phyloP scores from a whole-genome alignment of 139 green algal genomes.

The Chlorella sp. region DNA sequence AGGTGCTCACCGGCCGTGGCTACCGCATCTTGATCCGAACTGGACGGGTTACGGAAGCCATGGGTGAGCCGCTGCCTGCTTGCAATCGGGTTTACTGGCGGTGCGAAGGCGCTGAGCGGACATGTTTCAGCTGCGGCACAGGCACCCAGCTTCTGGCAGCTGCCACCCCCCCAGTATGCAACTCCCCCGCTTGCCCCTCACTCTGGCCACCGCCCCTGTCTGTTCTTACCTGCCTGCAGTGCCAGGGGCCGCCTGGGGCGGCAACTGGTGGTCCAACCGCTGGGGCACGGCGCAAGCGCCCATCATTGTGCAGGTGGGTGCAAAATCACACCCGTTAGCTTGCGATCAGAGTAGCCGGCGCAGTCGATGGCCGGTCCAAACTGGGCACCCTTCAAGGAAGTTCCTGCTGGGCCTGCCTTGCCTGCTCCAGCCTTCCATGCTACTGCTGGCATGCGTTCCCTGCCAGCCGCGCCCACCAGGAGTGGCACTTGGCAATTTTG shows the following conservation, averaged over 20 bases:
- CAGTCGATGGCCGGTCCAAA: too few relatives aligned
- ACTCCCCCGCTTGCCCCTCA: not conserved
- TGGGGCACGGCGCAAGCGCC: not conserved
- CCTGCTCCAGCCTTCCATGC: too few relatives aligned
- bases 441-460: too few relatives aligned
- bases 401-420: too few relatives aligned
- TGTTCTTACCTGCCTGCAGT: not conserved
- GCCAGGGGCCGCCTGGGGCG: not conserved
- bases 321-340: too few relatives aligned
- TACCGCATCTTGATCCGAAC: not conserved
- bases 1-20: not conserved
- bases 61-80: not conserved
- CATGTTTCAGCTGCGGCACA: not conserved
- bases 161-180: not conserved
- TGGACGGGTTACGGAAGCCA: not conserved
- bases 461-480: too few relatives aligned
- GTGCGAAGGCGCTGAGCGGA: not conserved
- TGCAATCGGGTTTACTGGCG: not conserved
- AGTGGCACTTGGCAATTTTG: too few relatives aligned
- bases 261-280: not conserved
- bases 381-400: too few relatives aligned
- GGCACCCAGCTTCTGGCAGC: not conserved
- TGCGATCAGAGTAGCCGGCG: too few relatives aligned
- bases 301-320: not conserved
- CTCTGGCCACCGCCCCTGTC: not conserved